These are phyloP conservation scores for Penstemon newberryi DNA, from an alignment of 257 asterid species.

Conservation along the genomic window DNA sequence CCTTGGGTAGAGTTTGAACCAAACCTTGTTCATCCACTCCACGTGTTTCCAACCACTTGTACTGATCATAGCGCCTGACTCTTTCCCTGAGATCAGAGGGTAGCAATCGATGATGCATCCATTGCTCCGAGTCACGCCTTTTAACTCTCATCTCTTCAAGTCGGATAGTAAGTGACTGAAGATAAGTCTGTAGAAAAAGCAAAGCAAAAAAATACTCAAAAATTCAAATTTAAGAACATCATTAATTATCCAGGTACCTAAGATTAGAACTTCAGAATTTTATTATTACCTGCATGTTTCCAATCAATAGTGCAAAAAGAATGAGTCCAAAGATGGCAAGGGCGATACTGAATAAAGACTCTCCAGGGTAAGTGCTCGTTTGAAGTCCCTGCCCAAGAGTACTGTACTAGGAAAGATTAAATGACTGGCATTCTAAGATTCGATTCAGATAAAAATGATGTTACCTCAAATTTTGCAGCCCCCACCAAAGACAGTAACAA, in stretches of 20 bases:
- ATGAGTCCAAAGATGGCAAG: slow-evolving; percentile 93
- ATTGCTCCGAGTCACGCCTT: slow-evolving; percentile 98
- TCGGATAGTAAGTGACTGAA: slow-evolving; percentile 93
- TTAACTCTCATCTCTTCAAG: slow-evolving; percentile 99
- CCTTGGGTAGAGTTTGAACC: slow-evolving; percentile 91
- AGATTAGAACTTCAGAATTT: slow-evolving; percentile 4
- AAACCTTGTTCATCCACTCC: slow-evolving; percentile 93
- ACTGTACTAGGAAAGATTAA: slow-evolving; percentile 46
- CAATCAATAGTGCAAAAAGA: slow-evolving; percentile 93
- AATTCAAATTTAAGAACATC: not conserved
- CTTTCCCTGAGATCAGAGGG: slow-evolving; percentile 91
- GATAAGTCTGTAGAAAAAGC: slow-evolving; percentile 74
- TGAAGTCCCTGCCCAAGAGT: slow-evolving; percentile 98
- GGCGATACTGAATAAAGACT: slow-evolving; percentile 90
- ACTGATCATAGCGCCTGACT: slow-evolving; percentile 95
- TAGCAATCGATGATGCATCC: slow-evolving; percentile 99
- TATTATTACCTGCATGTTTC: slow-evolving; percentile 92
- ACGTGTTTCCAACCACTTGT: slow-evolving; percentile 97
- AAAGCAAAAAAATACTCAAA: slow-evolving; percentile 13
- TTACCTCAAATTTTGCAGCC: slow-evolving; percentile 96
- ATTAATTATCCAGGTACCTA: slow-evolving; percentile 10
- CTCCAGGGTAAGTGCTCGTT: slow-evolving; percentile 96
- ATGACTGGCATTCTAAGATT: not conserved
- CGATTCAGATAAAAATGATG: not conserved
- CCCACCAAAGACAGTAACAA: slow-evolving; percentile 99